These are phyloP conservation scores for Coffea eugenioides DNA, from an alignment of 257 asterid species.

Conservation along the genomic window DNA sequence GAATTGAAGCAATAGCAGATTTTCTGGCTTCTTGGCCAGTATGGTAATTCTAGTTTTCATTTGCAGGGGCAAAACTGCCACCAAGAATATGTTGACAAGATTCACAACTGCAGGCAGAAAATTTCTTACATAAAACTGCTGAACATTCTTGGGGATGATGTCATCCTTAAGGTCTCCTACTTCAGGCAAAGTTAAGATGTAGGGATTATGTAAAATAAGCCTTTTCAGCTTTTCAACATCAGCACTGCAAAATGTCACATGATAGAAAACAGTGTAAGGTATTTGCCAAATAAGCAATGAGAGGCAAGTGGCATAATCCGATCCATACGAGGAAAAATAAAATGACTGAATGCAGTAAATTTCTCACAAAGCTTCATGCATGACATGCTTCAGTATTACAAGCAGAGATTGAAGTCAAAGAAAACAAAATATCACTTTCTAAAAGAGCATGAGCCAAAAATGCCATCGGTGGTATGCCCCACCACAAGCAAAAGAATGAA, in stretches of 20 bases:
- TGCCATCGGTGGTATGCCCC: neutral
- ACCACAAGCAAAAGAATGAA: neutral
- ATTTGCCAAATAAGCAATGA: neutral
- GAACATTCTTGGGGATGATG: conserved; percentile 77
- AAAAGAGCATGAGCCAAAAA: neutral
- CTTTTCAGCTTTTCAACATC: conserved; percentile 93
- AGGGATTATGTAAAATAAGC: conserved; percentile 90
- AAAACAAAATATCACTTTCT: neutral
- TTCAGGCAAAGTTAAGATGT: conserved; percentile 77
- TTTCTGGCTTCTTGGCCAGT: neutral
- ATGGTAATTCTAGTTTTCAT: neutral
- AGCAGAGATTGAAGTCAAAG: neutral
- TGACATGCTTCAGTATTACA: neutral
- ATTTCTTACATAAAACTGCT: conserved; percentile 81
- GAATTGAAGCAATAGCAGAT: neutral
- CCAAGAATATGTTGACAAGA: neutral
- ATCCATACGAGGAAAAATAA: neutral
- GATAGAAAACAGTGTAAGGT: neutral
- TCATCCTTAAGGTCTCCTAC: conserved; percentile 85
- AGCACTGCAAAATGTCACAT: conserved; percentile 51
- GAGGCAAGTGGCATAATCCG: neutral
- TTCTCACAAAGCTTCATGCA: neutral
- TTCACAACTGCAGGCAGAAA: conserved; percentile 1
- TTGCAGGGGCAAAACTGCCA: neutral
- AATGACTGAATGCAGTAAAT: neutral